Conservation (phyloP, 2,329 filamentous ascomycete genomes). For the Amauroascus niger region DNA sequence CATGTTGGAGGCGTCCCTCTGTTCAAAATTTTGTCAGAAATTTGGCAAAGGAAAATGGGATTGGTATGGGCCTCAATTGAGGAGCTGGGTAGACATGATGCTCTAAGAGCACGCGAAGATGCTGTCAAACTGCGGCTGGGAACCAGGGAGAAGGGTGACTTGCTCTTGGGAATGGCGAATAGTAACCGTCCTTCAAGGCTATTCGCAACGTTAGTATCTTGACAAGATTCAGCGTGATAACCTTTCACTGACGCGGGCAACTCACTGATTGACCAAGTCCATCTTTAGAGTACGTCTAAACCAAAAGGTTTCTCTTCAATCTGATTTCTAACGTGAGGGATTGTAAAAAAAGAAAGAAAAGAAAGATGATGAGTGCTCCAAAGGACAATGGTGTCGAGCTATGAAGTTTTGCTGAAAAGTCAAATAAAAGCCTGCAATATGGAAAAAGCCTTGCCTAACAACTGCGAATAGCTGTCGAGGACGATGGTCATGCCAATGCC, state of each 20-base stretch:
- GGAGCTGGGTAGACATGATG: not conserved
- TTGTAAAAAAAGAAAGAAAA: not conserved
- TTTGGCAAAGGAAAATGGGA: constrained; percentile 15
- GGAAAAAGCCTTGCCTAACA: not conserved
- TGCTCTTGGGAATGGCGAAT: constrained; percentile 97
- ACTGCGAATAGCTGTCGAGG: not conserved
- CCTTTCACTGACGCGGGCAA: constrained; percentile 17
- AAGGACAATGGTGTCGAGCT: not conserved
- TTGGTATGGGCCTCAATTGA: not conserved
- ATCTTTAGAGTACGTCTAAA: constrained; percentile 28
- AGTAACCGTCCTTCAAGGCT: constrained; percentile 87
- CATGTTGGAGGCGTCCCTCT: constrained; percentile 90
- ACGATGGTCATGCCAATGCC: not conserved
- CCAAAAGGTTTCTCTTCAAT: not conserved
- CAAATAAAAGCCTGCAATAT: not conserved
- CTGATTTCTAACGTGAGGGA: not conserved
- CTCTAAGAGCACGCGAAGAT: not conserved
- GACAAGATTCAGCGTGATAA: not conserved
- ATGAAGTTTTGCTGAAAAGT: not conserved
- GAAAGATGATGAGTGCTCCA: too few relatives aligned
- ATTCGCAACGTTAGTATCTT: constrained; percentile 25
- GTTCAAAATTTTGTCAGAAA: constrained; percentile 16
- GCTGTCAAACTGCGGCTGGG: constrained; percentile 10
- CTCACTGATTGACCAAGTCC: constrained; percentile 56
- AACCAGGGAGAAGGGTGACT: constrained; percentile 35